Evolutionary conservation across 176 grass and related monocot genomes (phyloP).

Genomic region (Oryza longistaminata): DNA sequence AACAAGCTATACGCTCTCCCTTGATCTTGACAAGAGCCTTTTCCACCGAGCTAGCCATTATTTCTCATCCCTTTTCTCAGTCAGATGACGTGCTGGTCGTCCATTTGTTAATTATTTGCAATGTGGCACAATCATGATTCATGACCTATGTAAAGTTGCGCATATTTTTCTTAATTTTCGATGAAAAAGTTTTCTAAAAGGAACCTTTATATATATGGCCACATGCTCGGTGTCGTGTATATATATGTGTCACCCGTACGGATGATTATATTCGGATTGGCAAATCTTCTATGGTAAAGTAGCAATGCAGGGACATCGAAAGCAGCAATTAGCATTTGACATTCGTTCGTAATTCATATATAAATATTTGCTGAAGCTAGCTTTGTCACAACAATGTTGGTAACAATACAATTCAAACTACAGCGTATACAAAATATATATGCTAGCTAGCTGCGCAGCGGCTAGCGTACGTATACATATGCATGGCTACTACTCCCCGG

Average conservation of each 20-base stretch:
- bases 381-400: not conserved
- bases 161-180: not conserved
- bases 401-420: not conserved
- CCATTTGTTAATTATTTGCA: not conserved
- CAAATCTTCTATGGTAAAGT: not conserved
- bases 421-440: not conserved
- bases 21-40: not conserved
- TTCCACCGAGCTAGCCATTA: not conserved
- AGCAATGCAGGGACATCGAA: not conserved
- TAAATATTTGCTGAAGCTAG: not conserved
- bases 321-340: not conserved
- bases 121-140: not conserved
- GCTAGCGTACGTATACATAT: not conserved
- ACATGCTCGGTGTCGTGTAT: not conserved
- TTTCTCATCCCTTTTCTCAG: not conserved
- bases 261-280: not conserved
- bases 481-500: not conserved
- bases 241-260: not conserved
- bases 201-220: not conserved
- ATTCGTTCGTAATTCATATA: not conserved
- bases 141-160: not conserved
- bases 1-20: too few species aligned
- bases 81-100: slow-evolving; percentile 8
- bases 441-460: not conserved
- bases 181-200: not conserved